phyloP scores from a whole-genome alignment of 1,284 basidiomycete genomes.

The Moniliophthora roreri region DNA sequence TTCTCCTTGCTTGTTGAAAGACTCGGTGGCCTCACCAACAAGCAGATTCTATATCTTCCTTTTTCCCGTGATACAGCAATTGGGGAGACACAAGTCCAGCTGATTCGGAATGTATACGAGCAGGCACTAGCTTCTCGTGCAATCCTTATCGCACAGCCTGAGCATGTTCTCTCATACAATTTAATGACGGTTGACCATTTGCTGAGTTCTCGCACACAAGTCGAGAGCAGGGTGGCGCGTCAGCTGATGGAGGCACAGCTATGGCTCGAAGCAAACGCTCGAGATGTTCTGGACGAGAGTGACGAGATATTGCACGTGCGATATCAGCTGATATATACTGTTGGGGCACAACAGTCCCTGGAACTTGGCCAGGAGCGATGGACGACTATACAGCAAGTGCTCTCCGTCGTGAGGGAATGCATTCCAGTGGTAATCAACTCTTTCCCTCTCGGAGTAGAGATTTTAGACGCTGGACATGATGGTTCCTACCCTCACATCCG shows the following conservation, averaged over 20 bases:
- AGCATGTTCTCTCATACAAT: slow-evolving; percentile 50
- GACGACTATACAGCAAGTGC: slow-evolving; percentile 20
- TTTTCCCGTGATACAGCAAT: slow-evolving; percentile 41
- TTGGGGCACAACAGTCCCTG: slow-evolving; percentile 35
- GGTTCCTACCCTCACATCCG: neutral
- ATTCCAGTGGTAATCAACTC: neutral
- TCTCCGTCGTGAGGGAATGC: neutral
- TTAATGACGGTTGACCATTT: slow-evolving; percentile 38
- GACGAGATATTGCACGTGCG: slow-evolving; percentile 30
- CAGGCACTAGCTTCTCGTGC: slow-evolving; percentile 39
- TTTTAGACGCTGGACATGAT: neutral
- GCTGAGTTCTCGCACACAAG: neutral
- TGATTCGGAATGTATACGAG: slow-evolving; percentile 30
- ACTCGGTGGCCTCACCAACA: slow-evolving; percentile 40
- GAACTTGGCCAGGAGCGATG: slow-evolving; percentile 47
- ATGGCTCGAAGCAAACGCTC: slow-evolving; percentile 18
- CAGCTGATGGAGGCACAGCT: slow-evolving; percentile 10
- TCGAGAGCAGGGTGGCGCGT: slow-evolving; percentile 10
- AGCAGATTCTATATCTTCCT: slow-evolving; percentile 46
- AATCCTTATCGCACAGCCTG: slow-evolving; percentile 47
- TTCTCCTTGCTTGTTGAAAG: slow-evolving; percentile 45
- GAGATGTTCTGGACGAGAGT: slow-evolving; percentile 34
- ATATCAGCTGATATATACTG: slow-evolving; percentile 32
- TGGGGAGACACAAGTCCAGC: slow-evolving; percentile 15
- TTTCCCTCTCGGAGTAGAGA: neutral